These are phyloP conservation scores for Helicostylum pulchrum DNA, from an alignment of 192 early-diverging fungal species.

Conservation along the genomic window DNA sequence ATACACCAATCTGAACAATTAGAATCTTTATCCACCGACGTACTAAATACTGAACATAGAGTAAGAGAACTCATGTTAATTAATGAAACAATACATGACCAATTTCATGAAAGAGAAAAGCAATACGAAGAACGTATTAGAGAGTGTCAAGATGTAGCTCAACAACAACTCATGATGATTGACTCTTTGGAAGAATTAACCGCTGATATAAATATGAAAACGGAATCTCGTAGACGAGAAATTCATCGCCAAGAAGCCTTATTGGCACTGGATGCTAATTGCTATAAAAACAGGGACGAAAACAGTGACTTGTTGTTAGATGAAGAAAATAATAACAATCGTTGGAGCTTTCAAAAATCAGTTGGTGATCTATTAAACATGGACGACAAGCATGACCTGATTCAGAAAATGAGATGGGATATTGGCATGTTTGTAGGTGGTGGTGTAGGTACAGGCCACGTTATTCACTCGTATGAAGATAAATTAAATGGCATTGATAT, in stretches of 20 bases:
- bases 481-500: constrained; percentile 13
- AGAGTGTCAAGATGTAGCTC: constrained; percentile 21
- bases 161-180: constrained; percentile 23
- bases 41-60: constrained; percentile 25
- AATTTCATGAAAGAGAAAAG: constrained; percentile 26
- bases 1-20: constrained; percentile 32
- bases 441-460: constrained; percentile 31
- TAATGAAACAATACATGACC: constrained; percentile 18
- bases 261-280: background rate
- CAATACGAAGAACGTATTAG: constrained; percentile 21
- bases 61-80: constrained; percentile 24
- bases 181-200: constrained; percentile 23
- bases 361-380: constrained; percentile 16
- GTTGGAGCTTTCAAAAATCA: constrained; percentile 17
- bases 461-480: constrained; percentile 18
- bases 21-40: constrained; percentile 25
- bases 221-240: constrained; percentile 7
- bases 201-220: constrained; percentile 15
- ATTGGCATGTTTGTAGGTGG: constrained; percentile 27
- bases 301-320: constrained; percentile 3
- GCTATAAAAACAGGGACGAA: background rate
- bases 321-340: background rate
- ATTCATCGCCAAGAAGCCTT: background rate
- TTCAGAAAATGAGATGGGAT: constrained; percentile 23
- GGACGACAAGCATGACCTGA: constrained; percentile 16